Percentiles rank a stretch among this genome's conserved stretches.
These are phyloP conservation scores for Monosporascus sp. DNA, from an alignment of 2,329 filamentous ascomycete genomes.

Conservation along the genomic window DNA sequence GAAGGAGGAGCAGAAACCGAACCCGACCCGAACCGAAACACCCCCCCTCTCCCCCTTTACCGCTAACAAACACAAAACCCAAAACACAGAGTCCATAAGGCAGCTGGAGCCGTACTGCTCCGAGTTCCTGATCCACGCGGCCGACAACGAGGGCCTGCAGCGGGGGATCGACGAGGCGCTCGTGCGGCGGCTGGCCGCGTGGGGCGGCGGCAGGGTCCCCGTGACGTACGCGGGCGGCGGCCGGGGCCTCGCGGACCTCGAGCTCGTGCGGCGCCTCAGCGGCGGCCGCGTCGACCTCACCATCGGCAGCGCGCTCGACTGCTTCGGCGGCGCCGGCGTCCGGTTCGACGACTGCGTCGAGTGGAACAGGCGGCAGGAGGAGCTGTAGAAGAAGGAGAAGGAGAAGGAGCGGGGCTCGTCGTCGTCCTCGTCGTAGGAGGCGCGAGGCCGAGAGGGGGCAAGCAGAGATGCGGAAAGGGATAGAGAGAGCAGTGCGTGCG, in stretches of 20 bases:
- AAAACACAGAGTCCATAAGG: constrained; percentile 64
- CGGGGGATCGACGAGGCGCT: constrained; percentile 84
- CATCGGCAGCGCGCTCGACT: constrained; percentile 92
- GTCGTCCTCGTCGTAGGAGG: too few species aligned
- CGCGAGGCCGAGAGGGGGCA: too few species aligned
- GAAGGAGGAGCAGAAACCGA: background rate
- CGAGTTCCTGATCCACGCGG: constrained; percentile 95
- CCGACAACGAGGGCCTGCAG: constrained; percentile 93
- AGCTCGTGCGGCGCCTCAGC: constrained; percentile 74
- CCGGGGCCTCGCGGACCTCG: constrained; percentile 72
- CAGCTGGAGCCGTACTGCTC: constrained; percentile 85
- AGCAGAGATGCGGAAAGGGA: too few species aligned
- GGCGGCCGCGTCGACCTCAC: constrained; percentile 82
- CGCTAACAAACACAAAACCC: background rate
- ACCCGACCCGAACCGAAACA: background rate
- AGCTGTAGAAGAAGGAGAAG: constrained; percentile 6
- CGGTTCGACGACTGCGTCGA: constrained; percentile 82
- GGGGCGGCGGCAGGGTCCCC: constrained; percentile 73
- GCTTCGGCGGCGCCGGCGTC: constrained; percentile 85
- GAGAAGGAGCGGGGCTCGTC: background rate
- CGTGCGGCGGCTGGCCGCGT: constrained; percentile 69
- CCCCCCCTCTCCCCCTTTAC: background rate
- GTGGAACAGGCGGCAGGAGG: constrained; percentile 64
- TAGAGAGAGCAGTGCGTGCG: too few species aligned
- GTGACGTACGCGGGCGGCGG: constrained; percentile 98